Evolutionary conservation across 2,329 filamentous ascomycete genomes (phyloP).

Genomic region (Colletotrichum destructivum): DNA sequence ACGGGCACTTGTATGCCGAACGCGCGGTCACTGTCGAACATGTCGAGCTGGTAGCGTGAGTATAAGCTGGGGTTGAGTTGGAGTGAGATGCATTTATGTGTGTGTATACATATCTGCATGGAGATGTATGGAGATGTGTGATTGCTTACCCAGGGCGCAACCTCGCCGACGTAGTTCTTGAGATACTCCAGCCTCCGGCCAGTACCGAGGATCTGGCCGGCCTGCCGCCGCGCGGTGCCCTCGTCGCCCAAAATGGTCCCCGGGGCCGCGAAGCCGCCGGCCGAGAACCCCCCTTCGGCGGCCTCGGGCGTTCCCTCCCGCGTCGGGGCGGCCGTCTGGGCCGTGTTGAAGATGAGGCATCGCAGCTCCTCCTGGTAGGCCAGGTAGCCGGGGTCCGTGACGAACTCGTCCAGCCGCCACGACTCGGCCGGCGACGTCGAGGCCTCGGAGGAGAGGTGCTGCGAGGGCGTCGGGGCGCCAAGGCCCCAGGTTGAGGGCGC

Average conservation of each 20-base stretch:
- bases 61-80: neutral
- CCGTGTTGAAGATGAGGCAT: conserved; percentile 62
- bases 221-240: conserved; percentile 20
- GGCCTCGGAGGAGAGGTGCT: conserved; percentile 38
- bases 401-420: conserved; percentile 54
- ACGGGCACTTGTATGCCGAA: conserved; percentile 68
- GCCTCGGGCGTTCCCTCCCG: conserved; percentile 55
- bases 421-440: conserved; percentile 48
- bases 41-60: conserved; percentile 62
- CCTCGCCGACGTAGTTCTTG: conserved; percentile 66
- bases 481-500: conserved; percentile 31
- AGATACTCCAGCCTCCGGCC: conserved; percentile 56
- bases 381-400: conserved; percentile 59
- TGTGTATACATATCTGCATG: too few relatives aligned
- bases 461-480: conserved; percentile 30
- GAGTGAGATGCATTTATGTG: too few relatives aligned
- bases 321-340: conserved; percentile 59
- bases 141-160: conserved; percentile 64
- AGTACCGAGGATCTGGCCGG: conserved; percentile 48
- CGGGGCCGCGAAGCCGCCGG: conserved; percentile 37
- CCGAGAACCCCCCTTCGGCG: conserved; percentile 36
- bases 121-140: neutral
- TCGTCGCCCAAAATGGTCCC: conserved; percentile 27
- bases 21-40: conserved; percentile 68
- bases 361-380: conserved; percentile 63